Conservation (phyloP, 495 filamentous ascomycete species). For the Ascodesmis nigricans region DNA sequence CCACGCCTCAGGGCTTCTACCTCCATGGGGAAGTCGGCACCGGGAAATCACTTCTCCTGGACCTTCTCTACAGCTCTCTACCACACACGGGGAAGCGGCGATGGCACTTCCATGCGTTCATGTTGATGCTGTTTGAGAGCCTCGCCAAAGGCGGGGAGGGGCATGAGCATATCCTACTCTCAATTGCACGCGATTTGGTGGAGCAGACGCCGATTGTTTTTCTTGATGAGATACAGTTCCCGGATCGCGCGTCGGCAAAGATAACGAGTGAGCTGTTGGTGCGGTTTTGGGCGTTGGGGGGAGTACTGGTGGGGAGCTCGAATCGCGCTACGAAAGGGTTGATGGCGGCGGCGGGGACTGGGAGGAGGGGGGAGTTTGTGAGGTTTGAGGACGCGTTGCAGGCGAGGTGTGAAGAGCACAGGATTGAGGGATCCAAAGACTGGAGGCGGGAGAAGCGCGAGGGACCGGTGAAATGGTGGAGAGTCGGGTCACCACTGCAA, state of each 20-base stretch:
- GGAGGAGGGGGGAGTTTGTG: conserved; percentile 39
- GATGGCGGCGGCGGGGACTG: conserved; percentile 40
- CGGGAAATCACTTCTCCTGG: conserved; percentile 48
- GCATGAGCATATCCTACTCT: conserved; percentile 39
- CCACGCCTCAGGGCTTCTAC: conserved; percentile 42
- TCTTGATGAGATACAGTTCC: conserved; percentile 53
- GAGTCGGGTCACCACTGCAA: conserved; percentile 3
- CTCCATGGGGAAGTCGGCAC: conserved; percentile 51
- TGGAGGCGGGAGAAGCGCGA: conserved; percentile 36
- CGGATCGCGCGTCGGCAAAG: conserved; percentile 43
- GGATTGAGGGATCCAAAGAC: conserved; percentile 44
- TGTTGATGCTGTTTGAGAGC: conserved; percentile 45
- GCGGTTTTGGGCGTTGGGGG: conserved; percentile 50
- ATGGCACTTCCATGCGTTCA: conserved; percentile 59
- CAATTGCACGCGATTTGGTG: conserved; percentile 44
- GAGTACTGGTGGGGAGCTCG: conserved; percentile 47
- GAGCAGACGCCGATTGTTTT: conserved; percentile 47
- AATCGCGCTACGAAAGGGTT: conserved; percentile 57
- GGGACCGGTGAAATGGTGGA: conserved; percentile 10
- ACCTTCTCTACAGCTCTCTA: conserved; percentile 43
- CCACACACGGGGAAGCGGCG: conserved; percentile 42
- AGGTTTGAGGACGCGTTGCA: conserved; percentile 44
- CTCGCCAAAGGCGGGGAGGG: too few species aligned
- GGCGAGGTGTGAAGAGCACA: conserved; percentile 47
- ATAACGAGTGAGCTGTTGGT: conserved; percentile 48